These are phyloP conservation scores for Starmerella stigmatis DNA, from an alignment of 805 yeast genomes.

Conservation along the genomic window DNA sequence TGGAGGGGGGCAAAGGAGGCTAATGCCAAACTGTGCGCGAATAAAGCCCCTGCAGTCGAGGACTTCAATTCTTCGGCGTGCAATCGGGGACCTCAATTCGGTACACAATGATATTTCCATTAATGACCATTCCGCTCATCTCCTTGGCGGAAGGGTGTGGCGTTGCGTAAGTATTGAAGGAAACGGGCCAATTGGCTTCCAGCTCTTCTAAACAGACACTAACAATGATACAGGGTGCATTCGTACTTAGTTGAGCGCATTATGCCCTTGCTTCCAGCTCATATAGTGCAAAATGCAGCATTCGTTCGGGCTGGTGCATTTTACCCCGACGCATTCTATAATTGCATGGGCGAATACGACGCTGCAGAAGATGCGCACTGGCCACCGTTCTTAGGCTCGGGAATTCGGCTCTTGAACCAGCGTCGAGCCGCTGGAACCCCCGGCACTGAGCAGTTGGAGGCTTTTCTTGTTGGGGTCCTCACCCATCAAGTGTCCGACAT, in stretches of 20 bases:
- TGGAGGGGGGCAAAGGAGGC: too few species aligned
- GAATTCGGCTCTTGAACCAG: slow-evolving; percentile 38
- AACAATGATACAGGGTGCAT: slow-evolving; percentile 20
- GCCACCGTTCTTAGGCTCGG: slow-evolving; percentile 50
- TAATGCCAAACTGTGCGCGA: too few species aligned
- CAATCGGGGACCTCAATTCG: background rate
- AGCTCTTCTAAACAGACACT: too few species aligned
- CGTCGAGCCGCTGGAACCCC: slow-evolving; percentile 23
- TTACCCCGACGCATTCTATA: slow-evolving; percentile 59
- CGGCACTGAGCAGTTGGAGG: slow-evolving; percentile 32
- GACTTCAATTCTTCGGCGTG: too few species aligned
- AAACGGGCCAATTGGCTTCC: too few species aligned
- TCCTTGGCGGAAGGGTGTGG: slow-evolving; percentile 18
- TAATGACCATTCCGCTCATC: background rate
- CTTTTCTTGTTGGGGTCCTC: slow-evolving; percentile 49
- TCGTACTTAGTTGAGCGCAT: slow-evolving; percentile 23
- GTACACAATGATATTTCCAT: background rate
- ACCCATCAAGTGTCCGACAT: slow-evolving; percentile 57
- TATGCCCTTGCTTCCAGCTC: slow-evolving; percentile 29
- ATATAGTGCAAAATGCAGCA: slow-evolving; percentile 27
- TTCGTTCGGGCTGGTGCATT: slow-evolving; percentile 51
- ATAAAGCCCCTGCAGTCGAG: too few species aligned
- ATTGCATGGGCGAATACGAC: slow-evolving; percentile 42
- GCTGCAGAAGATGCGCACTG: slow-evolving; percentile 58
- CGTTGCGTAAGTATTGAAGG: slow-evolving; percentile 25